Conservation (phyloP, 2,329 filamentous ascomycete species). For the Periconia digitata region DNA sequence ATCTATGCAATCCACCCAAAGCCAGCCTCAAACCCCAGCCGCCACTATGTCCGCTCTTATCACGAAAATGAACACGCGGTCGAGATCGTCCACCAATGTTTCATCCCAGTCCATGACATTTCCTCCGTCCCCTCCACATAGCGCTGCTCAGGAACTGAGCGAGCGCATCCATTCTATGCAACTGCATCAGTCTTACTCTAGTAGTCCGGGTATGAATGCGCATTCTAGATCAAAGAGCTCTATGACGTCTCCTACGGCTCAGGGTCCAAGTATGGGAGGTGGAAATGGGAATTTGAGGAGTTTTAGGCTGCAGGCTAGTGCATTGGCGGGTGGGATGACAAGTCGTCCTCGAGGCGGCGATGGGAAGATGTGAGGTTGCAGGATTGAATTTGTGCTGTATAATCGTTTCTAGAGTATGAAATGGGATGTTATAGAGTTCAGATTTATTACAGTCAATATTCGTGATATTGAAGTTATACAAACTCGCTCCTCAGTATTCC, state of each 20-base stretch:
- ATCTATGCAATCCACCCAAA: conserved; percentile 2
- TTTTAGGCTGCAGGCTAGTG: conserved; percentile 23
- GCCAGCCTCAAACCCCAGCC: conserved; percentile 12
- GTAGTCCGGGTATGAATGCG: background rate
- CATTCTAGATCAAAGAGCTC: background rate
- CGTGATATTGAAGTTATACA: no score
- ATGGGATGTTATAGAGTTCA: no score
- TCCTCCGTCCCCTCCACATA: conserved; percentile 13
- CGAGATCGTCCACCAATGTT: conserved; percentile 1
- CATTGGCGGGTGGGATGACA: conserved; percentile 19
- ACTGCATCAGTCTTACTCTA: conserved; percentile 2
- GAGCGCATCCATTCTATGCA: conserved; percentile 16
- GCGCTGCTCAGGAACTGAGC: conserved; percentile 1
- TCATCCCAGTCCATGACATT: background rate
- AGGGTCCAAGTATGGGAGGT: conserved; percentile 9
- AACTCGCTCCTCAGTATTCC: no score
- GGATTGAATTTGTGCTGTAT: no score
- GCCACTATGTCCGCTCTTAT: conserved; percentile 20
- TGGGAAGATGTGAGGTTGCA: background rate
- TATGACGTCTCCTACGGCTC: background rate
- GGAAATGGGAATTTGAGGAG: conserved; percentile 17
- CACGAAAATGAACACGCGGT: conserved; percentile 19
- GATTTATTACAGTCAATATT: no score
- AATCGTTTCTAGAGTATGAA: no score
- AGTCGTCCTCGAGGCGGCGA: background rate